phyloP scores from a whole-genome alignment of 2,329 filamentous ascomycete genomes.

The Penicillium thymicola region DNA sequence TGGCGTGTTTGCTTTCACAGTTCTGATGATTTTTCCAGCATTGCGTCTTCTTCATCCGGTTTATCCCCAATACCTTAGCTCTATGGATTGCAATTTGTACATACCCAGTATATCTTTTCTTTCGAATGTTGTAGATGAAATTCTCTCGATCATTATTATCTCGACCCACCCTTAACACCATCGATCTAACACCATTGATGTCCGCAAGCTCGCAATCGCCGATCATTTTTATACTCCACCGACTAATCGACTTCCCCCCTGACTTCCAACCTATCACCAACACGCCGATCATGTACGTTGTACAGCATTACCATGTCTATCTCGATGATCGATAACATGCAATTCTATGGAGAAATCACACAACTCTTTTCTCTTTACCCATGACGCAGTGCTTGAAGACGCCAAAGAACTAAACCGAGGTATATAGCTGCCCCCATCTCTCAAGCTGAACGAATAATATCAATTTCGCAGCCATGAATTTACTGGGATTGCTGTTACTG shows the following conservation, averaged over 20 bases:
- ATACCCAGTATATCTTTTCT: not conserved
- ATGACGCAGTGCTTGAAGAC: slow-evolving; percentile 2
- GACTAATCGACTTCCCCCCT: not conserved
- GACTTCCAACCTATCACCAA: not conserved
- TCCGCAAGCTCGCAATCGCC: slow-evolving; percentile 1
- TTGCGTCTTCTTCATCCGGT: not conserved
- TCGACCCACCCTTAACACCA: not conserved
- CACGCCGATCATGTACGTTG: not conserved
- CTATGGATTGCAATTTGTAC: not conserved
- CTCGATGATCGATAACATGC: slow-evolving; percentile 11
- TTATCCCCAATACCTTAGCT: slow-evolving; percentile 1
- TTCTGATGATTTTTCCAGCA: not conserved
- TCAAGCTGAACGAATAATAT: not conserved
- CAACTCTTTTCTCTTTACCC: not conserved
- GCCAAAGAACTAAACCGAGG: not conserved
- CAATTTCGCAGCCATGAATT: too few relatives aligned
- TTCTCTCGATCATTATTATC: not conserved
- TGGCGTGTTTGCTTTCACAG: not conserved
- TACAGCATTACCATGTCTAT: not conserved
- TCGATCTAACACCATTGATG: not conserved
- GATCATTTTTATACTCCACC: not conserved
- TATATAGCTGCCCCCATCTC: slow-evolving; percentile 1
- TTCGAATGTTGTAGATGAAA: not conserved
- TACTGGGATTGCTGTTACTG: too few relatives aligned
- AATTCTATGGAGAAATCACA: slow-evolving; percentile 22